A percentile compares a stretch with the other conserved stretches of the same genome.
Evolutionary conservation across 129 eudicot genomes (phyloP).

Genomic region (Helianthus tuberosus): DNA sequence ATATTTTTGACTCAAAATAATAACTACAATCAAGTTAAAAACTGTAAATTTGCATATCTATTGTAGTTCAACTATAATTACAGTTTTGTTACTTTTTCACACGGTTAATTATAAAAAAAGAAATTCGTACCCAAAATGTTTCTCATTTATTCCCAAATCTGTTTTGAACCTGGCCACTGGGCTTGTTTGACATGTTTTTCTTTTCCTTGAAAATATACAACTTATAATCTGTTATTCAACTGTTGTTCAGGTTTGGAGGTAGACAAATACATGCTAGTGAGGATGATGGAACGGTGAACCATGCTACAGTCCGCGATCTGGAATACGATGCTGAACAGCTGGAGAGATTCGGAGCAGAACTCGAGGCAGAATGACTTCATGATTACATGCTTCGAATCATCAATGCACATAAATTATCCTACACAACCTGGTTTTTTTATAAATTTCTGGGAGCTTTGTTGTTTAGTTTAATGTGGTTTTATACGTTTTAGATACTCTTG

Average conservation of each 20-base stretch:
- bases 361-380: conserved; percentile 64
- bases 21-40: not conserved
- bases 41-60: not conserved
- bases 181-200: not conserved
- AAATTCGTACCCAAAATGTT: not conserved
- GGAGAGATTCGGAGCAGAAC: conserved; percentile 90
- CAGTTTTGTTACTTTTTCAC: not conserved
- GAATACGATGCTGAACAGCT: conserved; percentile 71
- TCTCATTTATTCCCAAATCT: not conserved
- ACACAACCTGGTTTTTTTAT: conserved; percentile 10
- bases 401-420: conserved; percentile 31
- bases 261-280: conserved; percentile 79
- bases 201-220: not conserved
- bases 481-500: conserved; percentile 10
- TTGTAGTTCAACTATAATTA: not conserved
- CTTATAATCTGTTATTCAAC: not conserved
- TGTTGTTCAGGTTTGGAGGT: conserved; percentile 76
- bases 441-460: conserved; percentile 20
- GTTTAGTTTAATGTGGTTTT: conserved; percentile 7
- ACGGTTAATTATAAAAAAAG: not conserved
- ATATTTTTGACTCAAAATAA: not conserved
- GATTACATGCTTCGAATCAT: conserved; percentile 18
- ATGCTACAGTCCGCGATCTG: conserved; percentile 68
- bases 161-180: not conserved
- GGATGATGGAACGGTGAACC: conserved; percentile 87